These are phyloP conservation scores for Hypoxylon rubiginosum DNA, from an alignment of 2,329 filamentous ascomycete genomes.

Conservation along the genomic window DNA sequence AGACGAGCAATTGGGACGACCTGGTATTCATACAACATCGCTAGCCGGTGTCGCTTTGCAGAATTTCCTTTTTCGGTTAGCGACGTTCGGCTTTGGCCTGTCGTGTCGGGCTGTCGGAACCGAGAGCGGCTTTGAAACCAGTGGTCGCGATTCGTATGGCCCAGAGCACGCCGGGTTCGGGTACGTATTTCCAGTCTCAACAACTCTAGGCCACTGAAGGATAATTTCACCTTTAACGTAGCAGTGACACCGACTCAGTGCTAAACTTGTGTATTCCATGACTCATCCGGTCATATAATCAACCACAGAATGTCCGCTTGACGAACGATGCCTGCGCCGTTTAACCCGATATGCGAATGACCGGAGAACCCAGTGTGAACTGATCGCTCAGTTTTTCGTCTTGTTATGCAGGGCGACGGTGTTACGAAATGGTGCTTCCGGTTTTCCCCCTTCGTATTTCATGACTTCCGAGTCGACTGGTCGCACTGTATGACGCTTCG, in stretches of 20 bases:
- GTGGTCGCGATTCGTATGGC: not conserved
- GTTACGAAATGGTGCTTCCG: not conserved
- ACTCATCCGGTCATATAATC: not conserved
- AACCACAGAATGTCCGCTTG: not conserved
- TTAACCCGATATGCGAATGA: not conserved
- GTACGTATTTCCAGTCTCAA: not conserved
- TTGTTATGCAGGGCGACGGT: too few relatives aligned
- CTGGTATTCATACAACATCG: slow-evolving; percentile 10
- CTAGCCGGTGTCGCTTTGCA: slow-evolving; percentile 34
- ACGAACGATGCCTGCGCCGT: not conserved
- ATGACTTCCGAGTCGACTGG: not conserved
- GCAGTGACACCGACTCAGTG: not conserved
- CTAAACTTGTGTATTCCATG: not conserved
- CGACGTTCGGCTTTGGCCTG: not conserved
- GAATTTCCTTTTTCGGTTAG: slow-evolving; percentile 16
- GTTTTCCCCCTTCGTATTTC: not conserved
- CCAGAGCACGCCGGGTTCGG: not conserved
- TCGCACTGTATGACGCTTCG: not conserved
- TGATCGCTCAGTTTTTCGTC: too few relatives aligned
- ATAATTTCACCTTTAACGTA: not conserved
- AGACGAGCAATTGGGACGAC: not conserved
- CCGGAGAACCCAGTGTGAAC: not conserved
- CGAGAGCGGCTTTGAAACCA: slow-evolving; percentile 30
- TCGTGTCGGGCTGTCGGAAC: slow-evolving; percentile 21
- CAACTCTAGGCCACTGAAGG: too few relatives aligned